These are phyloP conservation scores for Gamarada debralockiae DNA, from an alignment of 495 filamentous ascomycete genomes.

Conservation along the genomic window DNA sequence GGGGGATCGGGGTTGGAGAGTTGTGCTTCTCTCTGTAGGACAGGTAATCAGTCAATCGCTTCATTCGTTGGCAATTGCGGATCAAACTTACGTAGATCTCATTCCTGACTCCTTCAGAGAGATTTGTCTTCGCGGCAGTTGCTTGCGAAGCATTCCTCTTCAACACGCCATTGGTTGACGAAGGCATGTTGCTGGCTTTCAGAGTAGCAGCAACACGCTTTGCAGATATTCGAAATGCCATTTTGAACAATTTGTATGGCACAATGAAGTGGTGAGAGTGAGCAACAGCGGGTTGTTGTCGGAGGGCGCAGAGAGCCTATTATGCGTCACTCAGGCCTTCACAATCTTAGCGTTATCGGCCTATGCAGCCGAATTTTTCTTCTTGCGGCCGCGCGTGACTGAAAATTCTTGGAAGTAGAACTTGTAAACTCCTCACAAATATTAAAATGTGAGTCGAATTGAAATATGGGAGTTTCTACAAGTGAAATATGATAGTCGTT, in stretches of 20 bases:
- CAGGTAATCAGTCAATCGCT: background rate
- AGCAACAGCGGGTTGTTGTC: background rate
- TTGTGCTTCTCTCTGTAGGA: conserved; percentile 53
- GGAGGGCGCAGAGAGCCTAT: background rate
- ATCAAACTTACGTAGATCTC: conserved; percentile 20
- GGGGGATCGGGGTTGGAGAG: conserved; percentile 77
- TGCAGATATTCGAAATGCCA: conserved; percentile 25
- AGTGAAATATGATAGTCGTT: too few species aligned
- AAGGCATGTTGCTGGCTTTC: conserved; percentile 13
- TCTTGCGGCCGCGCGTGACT: conserved; percentile 1
- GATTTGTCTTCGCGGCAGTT: conserved; percentile 28
- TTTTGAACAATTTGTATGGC: conserved; percentile 10
- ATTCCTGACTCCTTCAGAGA: conserved; percentile 21
- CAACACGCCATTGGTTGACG: conserved; percentile 11
- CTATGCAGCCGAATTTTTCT: too few species aligned
- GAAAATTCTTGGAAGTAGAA: too few species aligned
- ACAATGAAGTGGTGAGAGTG: background rate
- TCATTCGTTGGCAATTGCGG: background rate
- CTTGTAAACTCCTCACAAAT: too few species aligned
- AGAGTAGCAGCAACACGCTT: conserved; percentile 20
- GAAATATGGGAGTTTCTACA: too few species aligned
- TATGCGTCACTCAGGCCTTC: background rate
- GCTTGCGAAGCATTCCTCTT: conserved; percentile 27
- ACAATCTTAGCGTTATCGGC: conserved; percentile 26
- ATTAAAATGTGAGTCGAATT: too few species aligned